Conservation (phyloP, 1,284 basidiomycete genomes). For the Apiotrichum siamense region DNA sequence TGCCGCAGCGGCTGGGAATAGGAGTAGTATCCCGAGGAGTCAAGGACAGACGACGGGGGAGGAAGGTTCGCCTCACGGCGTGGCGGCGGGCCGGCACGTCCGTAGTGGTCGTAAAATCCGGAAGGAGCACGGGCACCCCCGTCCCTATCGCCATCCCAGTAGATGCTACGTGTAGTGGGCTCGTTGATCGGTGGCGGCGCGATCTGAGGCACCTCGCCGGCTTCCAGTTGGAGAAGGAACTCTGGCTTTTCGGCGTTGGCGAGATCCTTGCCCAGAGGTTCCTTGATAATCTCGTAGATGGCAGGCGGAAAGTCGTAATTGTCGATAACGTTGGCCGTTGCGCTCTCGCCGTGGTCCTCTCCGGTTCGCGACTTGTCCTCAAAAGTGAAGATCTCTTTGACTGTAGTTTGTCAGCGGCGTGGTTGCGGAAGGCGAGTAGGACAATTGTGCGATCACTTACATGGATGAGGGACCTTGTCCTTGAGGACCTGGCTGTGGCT, state of each 20-base stretch:
- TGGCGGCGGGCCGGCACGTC: too few species aligned
- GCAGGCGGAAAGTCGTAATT: slow-evolving; percentile 17
- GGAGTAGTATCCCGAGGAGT: slow-evolving; percentile 3
- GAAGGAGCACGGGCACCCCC: too few species aligned
- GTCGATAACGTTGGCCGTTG: slow-evolving; percentile 20
- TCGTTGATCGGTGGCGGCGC: neutral
- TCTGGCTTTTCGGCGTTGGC: slow-evolving; percentile 16
- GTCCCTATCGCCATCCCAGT: too few species aligned
- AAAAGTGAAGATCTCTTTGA: slow-evolving; percentile 23
- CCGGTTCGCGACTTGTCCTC: slow-evolving; percentile 19
- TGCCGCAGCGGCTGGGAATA: slow-evolving; percentile 3
- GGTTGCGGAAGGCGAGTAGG: neutral
- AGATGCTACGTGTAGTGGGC: neutral
- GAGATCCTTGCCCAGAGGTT: slow-evolving; percentile 11
- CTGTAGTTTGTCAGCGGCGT: neutral
- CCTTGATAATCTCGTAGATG: slow-evolving; percentile 16
- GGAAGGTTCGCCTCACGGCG: too few species aligned
- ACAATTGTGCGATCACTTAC: slow-evolving; percentile 4
- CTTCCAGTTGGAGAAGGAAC: slow-evolving; percentile 13
- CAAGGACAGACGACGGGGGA: neutral
- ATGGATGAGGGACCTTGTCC: slow-evolving; percentile 26
- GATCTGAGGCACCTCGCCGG: too few species aligned
- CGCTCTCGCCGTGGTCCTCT: slow-evolving; percentile 15
- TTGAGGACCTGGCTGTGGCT: slow-evolving; percentile 47
- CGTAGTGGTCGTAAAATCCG: too few species aligned